Percentiles rank a stretch among this genome's conserved stretches.
phyloP scores from a whole-genome alignment of 75 land plant genomes.

The Picea glauca region DNA sequence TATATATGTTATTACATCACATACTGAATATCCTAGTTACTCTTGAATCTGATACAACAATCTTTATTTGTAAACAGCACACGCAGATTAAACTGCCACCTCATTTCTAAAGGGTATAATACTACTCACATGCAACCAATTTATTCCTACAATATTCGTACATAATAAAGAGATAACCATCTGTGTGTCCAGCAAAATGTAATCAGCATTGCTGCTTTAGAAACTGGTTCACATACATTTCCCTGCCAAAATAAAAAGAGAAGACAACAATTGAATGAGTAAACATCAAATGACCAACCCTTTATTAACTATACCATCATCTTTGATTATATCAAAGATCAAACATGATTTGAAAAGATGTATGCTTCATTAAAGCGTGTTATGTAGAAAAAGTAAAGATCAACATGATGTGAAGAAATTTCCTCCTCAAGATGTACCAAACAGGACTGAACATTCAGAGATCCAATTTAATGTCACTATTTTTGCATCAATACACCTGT shows the following conservation, averaged over 20 bases:
- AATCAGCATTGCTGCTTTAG: not conserved
- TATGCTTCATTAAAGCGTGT: not conserved
- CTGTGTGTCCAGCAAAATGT: too few relatives aligned
- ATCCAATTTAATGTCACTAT: not conserved
- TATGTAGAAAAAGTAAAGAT: not conserved
- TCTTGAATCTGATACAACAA: too few relatives aligned
- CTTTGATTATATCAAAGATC: too few relatives aligned
- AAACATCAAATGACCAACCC: not conserved
- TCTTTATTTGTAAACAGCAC: too few relatives aligned
- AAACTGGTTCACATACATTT: slow-evolving; percentile 4
- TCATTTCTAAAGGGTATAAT: too few relatives aligned
- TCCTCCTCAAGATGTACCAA: not conserved
- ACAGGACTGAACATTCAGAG: not conserved
- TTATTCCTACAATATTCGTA: too few relatives aligned
- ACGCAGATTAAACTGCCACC: too few relatives aligned
- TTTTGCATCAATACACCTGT: not conserved
- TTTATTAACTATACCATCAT: too few relatives aligned
- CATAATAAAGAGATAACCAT: too few relatives aligned
- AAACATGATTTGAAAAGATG: not conserved
- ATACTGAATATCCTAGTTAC: too few relatives aligned
- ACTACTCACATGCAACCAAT: too few relatives aligned
- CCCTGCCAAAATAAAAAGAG: not conserved
- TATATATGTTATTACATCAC: too few relatives aligned
- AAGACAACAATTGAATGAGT: not conserved
- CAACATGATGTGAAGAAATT: not conserved